Evolutionary conservation across 2,329 filamentous ascomycete genomes (phyloP), one percentile per base, ranked within the genome.

Genomic region (Fusarium sp.): DNA sequence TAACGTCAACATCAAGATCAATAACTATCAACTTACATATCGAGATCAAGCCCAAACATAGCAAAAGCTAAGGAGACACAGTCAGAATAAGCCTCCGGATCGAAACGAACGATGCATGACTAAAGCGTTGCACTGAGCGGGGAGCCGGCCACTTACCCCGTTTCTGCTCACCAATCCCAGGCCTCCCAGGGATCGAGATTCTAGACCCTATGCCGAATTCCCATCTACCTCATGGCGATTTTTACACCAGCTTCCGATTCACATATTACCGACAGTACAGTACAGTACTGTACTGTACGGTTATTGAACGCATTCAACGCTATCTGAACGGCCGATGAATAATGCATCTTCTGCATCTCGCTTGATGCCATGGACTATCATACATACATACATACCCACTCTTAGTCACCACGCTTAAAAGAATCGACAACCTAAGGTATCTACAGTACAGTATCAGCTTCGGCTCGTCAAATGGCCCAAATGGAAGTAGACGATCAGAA

Each of bases 181-280:
- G 35, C 26, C 60, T 57, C 50, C 37, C 28, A 62, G 56, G 57
- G 44, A 74, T 74, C 70, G 68, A 73, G 72, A 72, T 72, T 73
- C 59, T 55, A 65, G 57, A 44, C 53, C 54, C 52, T 26, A 29
- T 42, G 46, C 35, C 43, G 39, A 72, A 74, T 72, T 74, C 70
- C 72, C 72, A 74, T 74, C 41, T 46, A 60, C 20, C 33, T 56
- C 28, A 66, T 68, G 60, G 53, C 53, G 50, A 73, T 72, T 67
- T 53, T 33, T 55, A 35, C 54, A 47, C 49, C 46, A 57, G 35
- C 39, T 61, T 50, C 43, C 31, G 41, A 55, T 53, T 57, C 44
- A 39, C 47, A 47, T n/a, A 58, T 44, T 43, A 48, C 44, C 42
- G 35, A 53, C 53, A 53, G 50, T 50, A 49, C 42, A n/a, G n/a